Conservation (phyloP, 2,329 filamentous ascomycete species). For the Cladosporium sp. region DNA sequence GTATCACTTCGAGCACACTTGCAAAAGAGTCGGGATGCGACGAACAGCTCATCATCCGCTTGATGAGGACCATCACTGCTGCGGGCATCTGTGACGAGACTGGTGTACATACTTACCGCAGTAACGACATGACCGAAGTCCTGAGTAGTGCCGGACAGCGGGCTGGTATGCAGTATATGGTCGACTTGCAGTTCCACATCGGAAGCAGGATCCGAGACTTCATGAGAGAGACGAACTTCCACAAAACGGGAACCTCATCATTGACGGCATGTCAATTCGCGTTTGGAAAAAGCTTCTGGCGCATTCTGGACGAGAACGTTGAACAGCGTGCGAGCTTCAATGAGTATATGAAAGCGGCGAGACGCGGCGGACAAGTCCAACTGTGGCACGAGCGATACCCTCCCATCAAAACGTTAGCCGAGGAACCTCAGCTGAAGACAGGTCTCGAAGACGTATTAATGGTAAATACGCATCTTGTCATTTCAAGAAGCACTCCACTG, state of each 20-base stretch:
- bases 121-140: background rate
- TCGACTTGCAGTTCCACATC: background rate
- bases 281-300: background rate
- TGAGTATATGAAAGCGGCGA: conserved; percentile 1
- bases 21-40: background rate
- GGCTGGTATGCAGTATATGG: background rate
- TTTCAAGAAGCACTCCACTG: background rate
- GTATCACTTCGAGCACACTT: background rate
- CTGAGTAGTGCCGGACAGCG: background rate
- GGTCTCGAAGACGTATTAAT: conserved; percentile 12
- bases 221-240: background rate
- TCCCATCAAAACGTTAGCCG: background rate
- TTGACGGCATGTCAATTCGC: background rate
- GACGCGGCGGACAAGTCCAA: background rate
- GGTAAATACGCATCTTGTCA: background rate
- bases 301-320: background rate
- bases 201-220: background rate
- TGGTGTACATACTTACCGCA: background rate
- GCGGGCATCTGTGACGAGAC: background rate
- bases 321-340: background rate
- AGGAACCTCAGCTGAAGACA: background rate
- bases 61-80: background rate
- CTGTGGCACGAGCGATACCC: background rate
- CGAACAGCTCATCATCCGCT: background rate
- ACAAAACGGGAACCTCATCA: background rate